Base-by-base conservation (phyloP, 1,139 yeast species). In the Candida dubliniensis region DNA sequence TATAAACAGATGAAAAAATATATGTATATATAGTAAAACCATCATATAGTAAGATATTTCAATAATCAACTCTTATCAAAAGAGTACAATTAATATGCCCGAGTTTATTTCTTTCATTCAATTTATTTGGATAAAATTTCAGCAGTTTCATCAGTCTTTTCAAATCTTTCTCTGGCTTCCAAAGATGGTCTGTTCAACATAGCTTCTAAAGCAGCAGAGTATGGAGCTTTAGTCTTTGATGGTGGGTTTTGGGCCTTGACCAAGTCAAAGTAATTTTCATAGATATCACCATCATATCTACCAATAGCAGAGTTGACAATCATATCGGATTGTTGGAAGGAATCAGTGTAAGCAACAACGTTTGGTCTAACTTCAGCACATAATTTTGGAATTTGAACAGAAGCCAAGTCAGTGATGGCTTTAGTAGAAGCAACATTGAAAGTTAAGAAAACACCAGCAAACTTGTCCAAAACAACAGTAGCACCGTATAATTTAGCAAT, bases 261-360 rank as follows among this genome's bases (percentile, higher is more conserved):
- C 34, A 60, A 58, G 34, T 57, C 62, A 58, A 69, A 72, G 63
- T 71, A 74, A 59, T 74, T 73, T 52, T 71, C 77, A 53, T 74
- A 74, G 50, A 74, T 59, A 57, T 74, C 67, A 51, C 79, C 79
- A 48, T 72, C 74, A 53, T 64, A 72, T 42, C 59, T 62, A 49
- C 77, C 79, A 49, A 74, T 64, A 42, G 67, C 61, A 8, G 79
- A 69, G 59, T 73, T 71, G 48, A 74, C 59, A 55, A 69, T 54
- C 67, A 66, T 69, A 55, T 74, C 79, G 33, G 75, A 62, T 50
- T 61, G 65, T 55, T 72, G 75, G 75, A 74, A 74, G n/a, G 78
- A 63, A 57, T 74, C 79, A 36, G 78, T 73, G 49, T 64, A 69
- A 24, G 75, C 72, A 50, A 74, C 63, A 36, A 69, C 74, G 49